Base-by-base conservation (phyloP, 2,329 filamentous ascomycete species). In the Colletotrichum lupini region DNA sequence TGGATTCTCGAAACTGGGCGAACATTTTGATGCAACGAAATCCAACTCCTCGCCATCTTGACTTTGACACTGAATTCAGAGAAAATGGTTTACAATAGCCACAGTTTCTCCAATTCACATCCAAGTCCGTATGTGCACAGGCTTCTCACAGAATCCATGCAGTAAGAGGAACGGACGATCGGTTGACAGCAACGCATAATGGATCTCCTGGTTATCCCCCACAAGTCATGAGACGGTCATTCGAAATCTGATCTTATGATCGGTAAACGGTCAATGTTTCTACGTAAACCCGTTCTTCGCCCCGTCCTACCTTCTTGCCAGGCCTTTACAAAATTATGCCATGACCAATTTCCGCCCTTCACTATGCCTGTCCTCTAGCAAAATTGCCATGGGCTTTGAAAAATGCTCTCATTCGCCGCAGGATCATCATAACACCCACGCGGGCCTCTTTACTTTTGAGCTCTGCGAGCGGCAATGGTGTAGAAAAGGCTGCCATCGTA, bases 401-500 rank as follows among this genome's bases (percentile, higher is more conserved):
- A n/a, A 35, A 3, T 35, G 32, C 32, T 35, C 12, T 35, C 6
- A 49, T 6, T 49, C 19, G 7, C 42, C 9, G 7, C 42, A 2
- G 0, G 16, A 49, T 8, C 19, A 46, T 49, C 6, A 9, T 8
- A 49, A n/a, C 5, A 49, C 19, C 19, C 5, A 46, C 7, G 3
- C 8, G 9, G 1, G 22, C 1, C 22, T 42, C 12, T 32, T 42
- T 35, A 65, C 55, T 65, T 57, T 2, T 30, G 14, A 12, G 30
- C 24, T 24, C 52, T 59, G 3, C 66, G 55, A 6, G 42, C 59
- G 8, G 58, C 68, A 56, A 67, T 68, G 12, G 42, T 72, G 65
- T 75, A 67, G 26, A 73, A 70, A 7, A 71, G 16, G 61, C 71
- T 74, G n/a, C 73, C 78, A 46, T 79, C 78, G 6, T 77, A 79